phyloP scores from a whole-genome alignment of 2,329 filamentous ascomycete species.

The Endothia cerciana region DNA sequence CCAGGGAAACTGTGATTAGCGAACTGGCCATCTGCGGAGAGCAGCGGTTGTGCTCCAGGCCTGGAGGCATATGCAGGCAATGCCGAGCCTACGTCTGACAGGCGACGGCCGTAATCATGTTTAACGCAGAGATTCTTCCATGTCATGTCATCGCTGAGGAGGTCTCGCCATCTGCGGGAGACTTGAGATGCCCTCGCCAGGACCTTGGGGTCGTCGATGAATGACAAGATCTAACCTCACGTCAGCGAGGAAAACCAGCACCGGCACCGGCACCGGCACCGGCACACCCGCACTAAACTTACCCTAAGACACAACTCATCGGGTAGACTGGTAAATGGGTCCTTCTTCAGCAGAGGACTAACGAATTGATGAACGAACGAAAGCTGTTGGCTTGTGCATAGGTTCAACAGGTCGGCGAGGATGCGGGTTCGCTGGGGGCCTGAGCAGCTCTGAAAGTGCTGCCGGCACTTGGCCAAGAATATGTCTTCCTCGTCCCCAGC shows the following conservation, averaged over 20 bases:
- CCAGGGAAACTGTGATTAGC: constrained; percentile 49
- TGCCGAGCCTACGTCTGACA: constrained; percentile 54
- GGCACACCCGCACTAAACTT: constrained; percentile 41
- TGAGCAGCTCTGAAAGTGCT: constrained; percentile 78
- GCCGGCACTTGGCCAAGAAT: constrained; percentile 77
- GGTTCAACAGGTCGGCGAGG: constrained; percentile 84
- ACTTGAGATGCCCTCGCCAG: constrained; percentile 93
- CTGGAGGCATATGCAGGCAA: constrained; percentile 38
- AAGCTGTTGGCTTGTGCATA: constrained; percentile 92
- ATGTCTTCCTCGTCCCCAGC: constrained; percentile 81
- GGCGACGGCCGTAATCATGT: constrained; percentile 76
- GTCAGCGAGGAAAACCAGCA: neutral
- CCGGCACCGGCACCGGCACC: too few relatives aligned
- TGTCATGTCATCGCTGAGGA: constrained; percentile 94
- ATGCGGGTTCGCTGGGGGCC: constrained; percentile 78
- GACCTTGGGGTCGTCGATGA: constrained; percentile 95
- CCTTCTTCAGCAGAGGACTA: constrained; percentile 90
- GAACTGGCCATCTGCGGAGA: constrained; percentile 39
- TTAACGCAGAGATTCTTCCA: constrained; percentile 98
- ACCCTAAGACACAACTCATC: constrained; percentile 91
- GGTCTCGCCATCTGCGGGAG: constrained; percentile 90
- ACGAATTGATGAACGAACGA: constrained; percentile 98
- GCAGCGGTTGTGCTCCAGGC: constrained; percentile 39
- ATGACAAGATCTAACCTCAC: constrained; percentile 78
- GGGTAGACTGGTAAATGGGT: constrained; percentile 89